Percentiles rank a stretch among this genome's conserved stretches.
Conservation (phyloP, 352 stramenopile genomes). For the Globisporangium polare region DNA sequence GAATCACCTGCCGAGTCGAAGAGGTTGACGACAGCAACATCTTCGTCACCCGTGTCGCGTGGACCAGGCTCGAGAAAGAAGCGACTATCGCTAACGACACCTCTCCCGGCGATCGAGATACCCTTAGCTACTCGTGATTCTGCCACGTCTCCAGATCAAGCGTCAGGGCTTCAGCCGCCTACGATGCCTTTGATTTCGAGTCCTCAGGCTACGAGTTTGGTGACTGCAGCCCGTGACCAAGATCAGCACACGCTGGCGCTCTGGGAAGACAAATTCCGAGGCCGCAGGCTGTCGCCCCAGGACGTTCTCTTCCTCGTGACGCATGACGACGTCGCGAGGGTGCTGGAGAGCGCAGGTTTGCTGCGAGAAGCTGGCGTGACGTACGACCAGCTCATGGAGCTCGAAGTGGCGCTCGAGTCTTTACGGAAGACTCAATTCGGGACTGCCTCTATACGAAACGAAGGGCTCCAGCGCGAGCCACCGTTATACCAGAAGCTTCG, state of each 20-base stretch:
- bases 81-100: constrained; percentile 4
- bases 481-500: constrained; percentile 9
- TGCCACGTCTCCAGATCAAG: background rate
- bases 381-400: constrained; percentile 50
- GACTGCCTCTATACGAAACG: background rate
- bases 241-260: constrained; percentile 25
- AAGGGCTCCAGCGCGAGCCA: background rate
- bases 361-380: constrained; percentile 25
- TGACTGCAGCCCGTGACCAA: constrained; percentile 1
- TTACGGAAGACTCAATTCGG: background rate
- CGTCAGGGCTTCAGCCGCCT: background rate
- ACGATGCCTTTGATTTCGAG: background rate
- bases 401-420: constrained; percentile 37
- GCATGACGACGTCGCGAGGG: constrained; percentile 29
- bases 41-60: background rate
- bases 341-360: constrained; percentile 44
- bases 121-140: background rate
- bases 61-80: constrained; percentile 10
- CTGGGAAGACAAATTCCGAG: constrained; percentile 59
- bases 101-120: constrained; percentile 5
- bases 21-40: background rate
- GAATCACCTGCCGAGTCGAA: background rate
- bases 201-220: background rate
- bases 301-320: constrained; percentile 47
- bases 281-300: constrained; percentile 26